These are phyloP conservation scores for Luffa aegyptiaca DNA, from an alignment of 306 rosid genomes.

Conservation along the genomic window DNA sequence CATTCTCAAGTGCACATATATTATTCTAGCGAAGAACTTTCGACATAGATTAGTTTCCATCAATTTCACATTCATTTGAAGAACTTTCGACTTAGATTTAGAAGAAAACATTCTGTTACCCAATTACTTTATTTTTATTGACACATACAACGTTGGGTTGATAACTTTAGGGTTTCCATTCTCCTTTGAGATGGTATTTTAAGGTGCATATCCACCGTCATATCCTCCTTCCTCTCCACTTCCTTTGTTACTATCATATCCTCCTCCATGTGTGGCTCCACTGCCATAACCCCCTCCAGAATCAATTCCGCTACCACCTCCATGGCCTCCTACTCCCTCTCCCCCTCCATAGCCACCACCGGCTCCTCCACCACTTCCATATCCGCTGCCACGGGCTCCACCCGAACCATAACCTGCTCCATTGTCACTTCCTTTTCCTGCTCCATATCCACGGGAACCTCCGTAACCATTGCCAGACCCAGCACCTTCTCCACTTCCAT, in stretches of 20 bases:
- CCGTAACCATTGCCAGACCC: slow-evolving; percentile 5
- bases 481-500: slow-evolving; percentile 4
- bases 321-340: slow-evolving; percentile 4
- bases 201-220: slow-evolving; percentile 44
- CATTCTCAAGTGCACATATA: too few relatives aligned
- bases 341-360: slow-evolving; percentile 20
- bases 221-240: slow-evolving; percentile 40
- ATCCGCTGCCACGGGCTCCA: slow-evolving; percentile 18
- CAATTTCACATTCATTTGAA: not conserved
- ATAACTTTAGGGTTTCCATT: not conserved
- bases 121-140: not conserved
- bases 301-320: not conserved
- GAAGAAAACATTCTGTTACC: not conserved
- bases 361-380: slow-evolving; percentile 20
- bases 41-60: too few relatives aligned
- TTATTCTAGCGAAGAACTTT: too few relatives aligned
- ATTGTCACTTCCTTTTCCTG: slow-evolving; percentile 9
- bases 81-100: not conserved
- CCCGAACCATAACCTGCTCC: slow-evolving; percentile 10
- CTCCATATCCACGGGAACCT: not conserved
- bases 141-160: not conserved
- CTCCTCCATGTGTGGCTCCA: slow-evolving; percentile 39
- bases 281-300: slow-evolving; percentile 12
- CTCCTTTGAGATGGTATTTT: not conserved
- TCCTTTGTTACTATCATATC: slow-evolving; percentile 32